These are phyloP conservation scores for Hypoxylon sp. DNA, from an alignment of 2,329 filamentous ascomycete species.

Conservation along the genomic window DNA sequence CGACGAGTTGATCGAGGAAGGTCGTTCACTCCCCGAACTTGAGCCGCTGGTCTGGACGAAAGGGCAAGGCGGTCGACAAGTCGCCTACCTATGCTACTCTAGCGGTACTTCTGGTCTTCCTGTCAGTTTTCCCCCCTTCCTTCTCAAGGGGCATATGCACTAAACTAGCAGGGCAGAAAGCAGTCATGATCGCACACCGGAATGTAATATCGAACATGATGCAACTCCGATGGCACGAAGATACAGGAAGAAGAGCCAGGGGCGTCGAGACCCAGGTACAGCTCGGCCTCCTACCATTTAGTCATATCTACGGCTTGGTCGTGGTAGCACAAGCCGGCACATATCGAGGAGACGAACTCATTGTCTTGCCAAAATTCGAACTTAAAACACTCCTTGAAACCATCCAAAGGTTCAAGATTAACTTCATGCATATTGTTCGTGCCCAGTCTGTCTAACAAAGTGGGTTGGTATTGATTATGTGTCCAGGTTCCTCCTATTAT, in stretches of 20 bases:
- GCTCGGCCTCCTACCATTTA: conserved; percentile 79
- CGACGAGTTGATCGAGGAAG: conserved; percentile 72
- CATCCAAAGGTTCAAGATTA: conserved; percentile 78
- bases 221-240: conserved; percentile 67
- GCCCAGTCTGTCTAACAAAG: not conserved
- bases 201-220: conserved; percentile 82
- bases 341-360: conserved; percentile 79
- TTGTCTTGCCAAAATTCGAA: conserved; percentile 82
- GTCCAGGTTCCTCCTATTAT: conserved; percentile 83
- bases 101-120: conserved; percentile 81
- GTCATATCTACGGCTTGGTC: conserved; percentile 83
- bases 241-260: conserved; percentile 51
- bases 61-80: conserved; percentile 73
- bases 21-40: conserved; percentile 64
- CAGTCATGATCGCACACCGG: conserved; percentile 81
- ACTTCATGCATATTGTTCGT: conserved; percentile 73
- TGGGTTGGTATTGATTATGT: conserved; percentile 7
- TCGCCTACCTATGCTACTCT: conserved; percentile 80
- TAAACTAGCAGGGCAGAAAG: conserved; percentile 68
- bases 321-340: conserved; percentile 75
- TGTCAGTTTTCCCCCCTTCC: conserved; percentile 58
- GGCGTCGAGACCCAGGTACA: conserved; percentile 56
- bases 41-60: conserved; percentile 68
- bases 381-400: conserved; percentile 71
- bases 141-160: not conserved